Base-by-base conservation (phyloP, 345 rosid genomes). In the Cochlearia excelsa region DNA sequence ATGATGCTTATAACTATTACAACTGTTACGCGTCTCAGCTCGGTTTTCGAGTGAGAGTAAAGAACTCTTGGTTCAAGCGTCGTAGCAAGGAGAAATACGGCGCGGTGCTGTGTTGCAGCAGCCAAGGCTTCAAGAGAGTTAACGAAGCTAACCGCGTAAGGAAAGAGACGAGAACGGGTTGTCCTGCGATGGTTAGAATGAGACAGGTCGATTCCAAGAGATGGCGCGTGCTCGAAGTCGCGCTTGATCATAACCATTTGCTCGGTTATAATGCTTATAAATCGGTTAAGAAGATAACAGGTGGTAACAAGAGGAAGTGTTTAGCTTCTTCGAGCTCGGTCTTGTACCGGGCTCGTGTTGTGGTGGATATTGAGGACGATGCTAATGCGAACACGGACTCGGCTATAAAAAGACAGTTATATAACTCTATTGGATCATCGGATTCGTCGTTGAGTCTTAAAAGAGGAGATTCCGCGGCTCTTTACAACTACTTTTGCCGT, bases 11-110 rank as follows among this genome's bases (percentile, higher is more conserved):
- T 68, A 81, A 82, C 77, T 87, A 84, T 65, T 87, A 87, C 51
- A 87, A 74, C 40, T 84, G 87, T 64, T 84, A 88, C 45, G 96
- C 93, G 35, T 75, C 78, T 41, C 87, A 88, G 75, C 74, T 70
- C 6, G 93, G 96, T 26, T 88, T 88, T 58, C 69, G 88, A 3
- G 87, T 85, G 26, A 74, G 96, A 69, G 93, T 88, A 40, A 88
- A 85, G 78, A 82, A 82, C 63, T 87, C 95, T 1, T 84, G 95
- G 95, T 82, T 83, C 62, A 84, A 86, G 71, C 75, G 95, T n/a
- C 84, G 82, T 61, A 82, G 91, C 50, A 78, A 74, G 49, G 95
- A 84, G 76, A 82, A 82, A 73, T 82, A 81, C 6, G 86, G 95
- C 40, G 91, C 88, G 1, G 90, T 84, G 31, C 90, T 84, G 55